A percentile compares a stretch with the other conserved stretches of the same genome.
These are phyloP conservation scores for Elaeagnus macrophylla DNA, from an alignment of 306 rosid genomes.

Conservation along the genomic window DNA sequence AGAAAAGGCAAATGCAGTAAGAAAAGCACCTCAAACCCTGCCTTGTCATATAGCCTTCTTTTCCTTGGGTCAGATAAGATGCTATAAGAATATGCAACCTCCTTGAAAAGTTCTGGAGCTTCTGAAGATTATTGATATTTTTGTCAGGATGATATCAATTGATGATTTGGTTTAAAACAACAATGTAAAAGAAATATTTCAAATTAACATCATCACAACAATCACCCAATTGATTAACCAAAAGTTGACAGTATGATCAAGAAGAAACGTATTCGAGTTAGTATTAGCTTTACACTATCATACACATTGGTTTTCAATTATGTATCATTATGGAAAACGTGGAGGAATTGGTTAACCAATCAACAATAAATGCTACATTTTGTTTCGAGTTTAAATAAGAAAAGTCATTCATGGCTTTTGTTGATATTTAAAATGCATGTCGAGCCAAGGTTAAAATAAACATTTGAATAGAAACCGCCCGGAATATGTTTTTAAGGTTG, in stretches of 20 bases:
- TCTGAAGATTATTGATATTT: slow-evolving; percentile 74
- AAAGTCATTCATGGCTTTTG: neutral
- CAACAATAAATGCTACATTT: neutral
- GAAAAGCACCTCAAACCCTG: slow-evolving; percentile 82
- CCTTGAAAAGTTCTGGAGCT: slow-evolving; percentile 91
- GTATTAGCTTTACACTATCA: neutral
- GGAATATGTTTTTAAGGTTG: too few species aligned
- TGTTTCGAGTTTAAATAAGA: slow-evolving; percentile 1
- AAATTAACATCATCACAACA: slow-evolving; percentile 2
- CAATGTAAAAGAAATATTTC: slow-evolving; percentile 8
- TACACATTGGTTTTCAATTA: neutral
- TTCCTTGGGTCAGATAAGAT: slow-evolving; percentile 95
- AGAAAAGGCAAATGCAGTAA: slow-evolving; percentile 1
- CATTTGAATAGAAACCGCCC: too few species aligned
- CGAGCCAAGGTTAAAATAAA: too few species aligned
- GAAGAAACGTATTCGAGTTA: neutral
- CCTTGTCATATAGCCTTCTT: slow-evolving; percentile 87
- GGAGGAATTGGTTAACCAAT: neutral
- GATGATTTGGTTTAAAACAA: slow-evolving; percentile 7
- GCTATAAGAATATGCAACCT: slow-evolving; percentile 86
- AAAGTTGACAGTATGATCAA: neutral
- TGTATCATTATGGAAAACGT: neutral
- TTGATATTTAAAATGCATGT: too few species aligned
- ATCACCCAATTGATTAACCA: neutral
- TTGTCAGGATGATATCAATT: slow-evolving; percentile 93